Evolutionary conservation across 176 grass and related monocot species (phyloP).

Genomic region (Oryza coarctata): DNA sequence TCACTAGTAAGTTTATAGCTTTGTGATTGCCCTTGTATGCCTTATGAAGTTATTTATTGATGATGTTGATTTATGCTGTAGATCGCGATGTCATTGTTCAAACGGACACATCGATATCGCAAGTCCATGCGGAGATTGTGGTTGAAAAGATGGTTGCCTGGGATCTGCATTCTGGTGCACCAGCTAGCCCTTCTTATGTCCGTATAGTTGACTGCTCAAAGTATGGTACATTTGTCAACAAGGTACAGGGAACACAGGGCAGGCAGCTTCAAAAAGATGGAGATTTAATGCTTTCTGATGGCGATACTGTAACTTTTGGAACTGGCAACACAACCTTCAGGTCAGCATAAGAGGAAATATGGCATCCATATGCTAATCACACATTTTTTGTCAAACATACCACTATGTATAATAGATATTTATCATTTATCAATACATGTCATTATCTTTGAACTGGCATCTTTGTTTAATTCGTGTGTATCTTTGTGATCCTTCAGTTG

Average conservation of each 20-base stretch:
- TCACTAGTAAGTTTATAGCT: neutral
- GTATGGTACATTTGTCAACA: slow-evolving; percentile 83
- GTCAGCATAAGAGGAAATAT: slow-evolving; percentile 44
- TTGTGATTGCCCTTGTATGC: neutral
- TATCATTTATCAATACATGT: neutral
- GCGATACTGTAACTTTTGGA: slow-evolving; percentile 80
- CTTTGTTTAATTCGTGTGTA: neutral
- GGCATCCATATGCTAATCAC: neutral
- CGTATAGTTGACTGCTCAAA: slow-evolving; percentile 73
- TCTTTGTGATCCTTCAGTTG: neutral
- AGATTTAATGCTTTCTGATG: slow-evolving; percentile 58
- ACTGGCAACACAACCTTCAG: slow-evolving; percentile 72
- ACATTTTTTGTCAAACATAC: neutral
- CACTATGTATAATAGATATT: slow-evolving; percentile 14
- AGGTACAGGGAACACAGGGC: slow-evolving; percentile 54
- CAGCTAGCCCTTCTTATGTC: slow-evolving; percentile 56
- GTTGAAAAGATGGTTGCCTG: slow-evolving; percentile 73
- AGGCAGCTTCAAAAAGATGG: slow-evolving; percentile 63
- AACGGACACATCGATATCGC: slow-evolving; percentile 81
- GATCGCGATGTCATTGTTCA: slow-evolving; percentile 87
- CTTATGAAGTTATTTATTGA: neutral
- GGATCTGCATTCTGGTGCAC: slow-evolving; percentile 46
- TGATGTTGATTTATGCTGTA: slow-evolving; percentile 29
- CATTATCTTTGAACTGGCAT: neutral
- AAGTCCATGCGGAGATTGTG: slow-evolving; percentile 77